Base-by-base conservation (phyloP, 2,329 filamentous ascomycete genomes). In the Penicillium sp. region DNA sequence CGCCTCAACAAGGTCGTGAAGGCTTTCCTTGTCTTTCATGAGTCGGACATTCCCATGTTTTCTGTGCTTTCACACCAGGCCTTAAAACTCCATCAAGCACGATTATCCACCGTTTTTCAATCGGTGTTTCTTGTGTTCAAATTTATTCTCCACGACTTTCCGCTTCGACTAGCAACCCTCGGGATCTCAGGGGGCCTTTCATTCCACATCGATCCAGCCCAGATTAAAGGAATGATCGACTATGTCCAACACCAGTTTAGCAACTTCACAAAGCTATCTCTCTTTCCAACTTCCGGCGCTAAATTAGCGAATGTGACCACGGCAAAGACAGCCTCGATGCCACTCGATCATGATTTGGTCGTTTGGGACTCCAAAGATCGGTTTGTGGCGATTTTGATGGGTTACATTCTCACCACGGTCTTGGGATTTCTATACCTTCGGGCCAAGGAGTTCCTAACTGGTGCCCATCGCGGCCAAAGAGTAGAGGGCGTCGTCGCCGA, bases 401-500 rank as follows among this genome's bases (percentile, higher is more conserved):
- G 92, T 9, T 98, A 98, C 59, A 57, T 80, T 0, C 81, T 88
- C 31, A 74, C 95, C 26, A 85, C 82, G 8, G 56, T 85, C 30
- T 61, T 84, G 20, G 86, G 87, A 2, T 80, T 84, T 15, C 67
- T 90, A 1, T 98, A 96, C 60, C 73, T 96, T 18, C 81, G 79
- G 39, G 74, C 83, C 41, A 82, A 83, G 16, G 76, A 76, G 4
- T 78, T 85, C 0, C 76, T 95, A 47, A 80, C 82, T 37, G 68
- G 68, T 16, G 70, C 71, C 2, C 69, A 71, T 32, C 65, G 72
- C 34, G 71, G 72, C 3, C 74, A 76, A 41, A 72, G 70, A 44
- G 64, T 77, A 3, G 89, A 96, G 61, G 84, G 82, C 6, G 64
- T 95, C 28, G 51, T 68, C 41, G 82, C 90, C 15, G 90, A 96